A percentile compares a stretch with the other conserved stretches of the same genome.
Evolutionary conservation across 805 yeast genomes (phyloP).

Genomic region (Candida lessepsii): DNA sequence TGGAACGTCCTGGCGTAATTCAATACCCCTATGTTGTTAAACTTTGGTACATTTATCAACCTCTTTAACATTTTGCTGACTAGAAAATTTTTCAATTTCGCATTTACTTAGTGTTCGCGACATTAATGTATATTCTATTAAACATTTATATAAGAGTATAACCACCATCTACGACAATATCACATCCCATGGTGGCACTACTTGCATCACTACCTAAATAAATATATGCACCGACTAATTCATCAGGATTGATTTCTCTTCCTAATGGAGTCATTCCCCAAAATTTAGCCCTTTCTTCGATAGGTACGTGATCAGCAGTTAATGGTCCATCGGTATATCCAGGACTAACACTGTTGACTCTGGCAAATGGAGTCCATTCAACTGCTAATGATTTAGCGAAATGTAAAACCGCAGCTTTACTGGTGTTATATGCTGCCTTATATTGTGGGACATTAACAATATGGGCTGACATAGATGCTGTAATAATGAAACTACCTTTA

Average conservation of each 20-base stretch:
- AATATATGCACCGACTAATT: slow-evolving; percentile 46
- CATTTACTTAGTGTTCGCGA: background rate
- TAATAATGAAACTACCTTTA: slow-evolving; percentile 34
- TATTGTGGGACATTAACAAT: slow-evolving; percentile 39
- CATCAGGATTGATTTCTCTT: slow-evolving; percentile 42
- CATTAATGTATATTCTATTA: background rate
- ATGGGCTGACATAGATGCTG: slow-evolving; percentile 42
- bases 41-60: slow-evolving; percentile 7
- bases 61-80: slow-evolving; percentile 6
- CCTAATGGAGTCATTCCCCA: slow-evolving; percentile 45
- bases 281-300: slow-evolving; percentile 37
- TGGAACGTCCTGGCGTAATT: slow-evolving; percentile 11
- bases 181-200: slow-evolving; percentile 45
- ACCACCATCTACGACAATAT: slow-evolving; percentile 47
- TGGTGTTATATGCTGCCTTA: slow-evolving; percentile 43
- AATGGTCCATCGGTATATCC: slow-evolving; percentile 27
- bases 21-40: background rate
- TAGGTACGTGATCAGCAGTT: slow-evolving; percentile 29
- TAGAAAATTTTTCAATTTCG: slow-evolving; percentile 8
- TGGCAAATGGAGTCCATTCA: slow-evolving; percentile 43
- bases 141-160: slow-evolving; percentile 24
- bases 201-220: slow-evolving; percentile 46
- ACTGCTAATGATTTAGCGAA: slow-evolving; percentile 38
- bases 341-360: slow-evolving; percentile 38
- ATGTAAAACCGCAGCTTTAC: slow-evolving; percentile 40